Evolutionary conservation across 495 filamentous ascomycete species (phyloP), one percentile per base, ranked within the genome.

Genomic region (Tuber melanosporum): DNA sequence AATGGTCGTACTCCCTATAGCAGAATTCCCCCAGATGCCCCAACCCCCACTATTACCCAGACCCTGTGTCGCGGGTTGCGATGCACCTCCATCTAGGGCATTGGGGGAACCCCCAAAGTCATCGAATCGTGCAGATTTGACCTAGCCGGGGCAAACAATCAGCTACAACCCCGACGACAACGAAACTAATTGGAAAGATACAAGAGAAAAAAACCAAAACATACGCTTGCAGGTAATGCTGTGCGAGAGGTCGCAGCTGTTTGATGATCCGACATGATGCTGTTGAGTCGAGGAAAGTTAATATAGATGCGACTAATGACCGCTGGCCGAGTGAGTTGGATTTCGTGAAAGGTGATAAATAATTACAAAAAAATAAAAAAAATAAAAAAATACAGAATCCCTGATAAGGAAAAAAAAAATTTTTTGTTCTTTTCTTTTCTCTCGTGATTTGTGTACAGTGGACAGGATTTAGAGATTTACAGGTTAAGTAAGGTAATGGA

Each of bases 231-330:
- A 74, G 79, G 75, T 74, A 79, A 74, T 69, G 77, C 76, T 74
- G 79, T 71, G 45, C 82, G 78, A 72, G 81, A 79, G 44, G 81
- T 76, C 49, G 81, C 78, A 73, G 81, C 72, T 74, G 82, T 73
- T 73, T 83, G 81, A 76, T 83, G 82, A 44, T 83, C 81, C 57
- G 81, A 49, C 82, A 83, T 83, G 71, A 19, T 77, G 57, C 57
- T 66, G n/a, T 66, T 66, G 57, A 66, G 57, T 66, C n/a, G 57
- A 66, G 26, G 57, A 66, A 66, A 26, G 57, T 66, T 66, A 66
- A 66, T 74, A 41, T 42, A 22, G 70, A 71, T 41, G 70, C 70
- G 52, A 62, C n/a, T 62, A 26, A 26, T 71, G 70, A 26, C 70
- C 39, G 70, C n/a, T 41, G 44, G 39, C 20, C 26, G 62, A 74